Evolutionary conservation across 2,329 filamentous ascomycete species (phyloP).

Genomic region (Ophiostoma sp.): DNA sequence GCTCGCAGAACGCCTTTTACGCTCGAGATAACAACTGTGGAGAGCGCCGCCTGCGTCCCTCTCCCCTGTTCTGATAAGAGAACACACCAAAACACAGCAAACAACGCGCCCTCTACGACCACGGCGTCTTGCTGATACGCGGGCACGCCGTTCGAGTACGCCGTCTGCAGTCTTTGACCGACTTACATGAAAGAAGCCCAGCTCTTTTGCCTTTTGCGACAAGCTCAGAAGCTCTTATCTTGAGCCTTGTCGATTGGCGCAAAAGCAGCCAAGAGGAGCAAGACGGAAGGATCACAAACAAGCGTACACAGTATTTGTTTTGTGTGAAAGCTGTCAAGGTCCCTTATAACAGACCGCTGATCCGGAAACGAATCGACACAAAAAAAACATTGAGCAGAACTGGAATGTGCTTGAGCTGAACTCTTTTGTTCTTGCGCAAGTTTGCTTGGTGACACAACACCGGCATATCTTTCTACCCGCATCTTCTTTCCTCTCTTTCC

Average conservation of each 20-base stretch:
- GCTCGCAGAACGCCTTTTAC: not conserved
- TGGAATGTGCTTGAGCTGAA: not conserved
- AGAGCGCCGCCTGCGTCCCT: not conserved
- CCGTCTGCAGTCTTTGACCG: slow-evolving; percentile 11
- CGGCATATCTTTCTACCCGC: not conserved
- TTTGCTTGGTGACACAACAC: not conserved
- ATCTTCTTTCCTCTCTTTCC: not conserved
- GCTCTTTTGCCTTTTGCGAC: not conserved
- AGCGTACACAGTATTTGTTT: not conserved
- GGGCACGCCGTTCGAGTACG: slow-evolving; percentile 20
- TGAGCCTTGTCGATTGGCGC: not conserved
- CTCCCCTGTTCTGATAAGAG: slow-evolving; percentile 16
- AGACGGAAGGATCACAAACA: not conserved
- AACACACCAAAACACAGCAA: not conserved
- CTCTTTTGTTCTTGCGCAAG: not conserved
- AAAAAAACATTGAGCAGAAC: not conserved
- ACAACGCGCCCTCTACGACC: not conserved
- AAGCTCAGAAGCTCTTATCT: slow-evolving; percentile 2
- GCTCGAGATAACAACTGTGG: slow-evolving; percentile 17
- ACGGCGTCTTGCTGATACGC: slow-evolving; percentile 20
- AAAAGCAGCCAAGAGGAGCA: not conserved
- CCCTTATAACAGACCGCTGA: not conserved
- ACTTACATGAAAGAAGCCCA: not conserved
- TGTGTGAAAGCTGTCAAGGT: not conserved
- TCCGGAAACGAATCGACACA: not conserved